phyloP scores from a whole-genome alignment of 805 yeast species.

The Wickerhamiella azymoides region DNA sequence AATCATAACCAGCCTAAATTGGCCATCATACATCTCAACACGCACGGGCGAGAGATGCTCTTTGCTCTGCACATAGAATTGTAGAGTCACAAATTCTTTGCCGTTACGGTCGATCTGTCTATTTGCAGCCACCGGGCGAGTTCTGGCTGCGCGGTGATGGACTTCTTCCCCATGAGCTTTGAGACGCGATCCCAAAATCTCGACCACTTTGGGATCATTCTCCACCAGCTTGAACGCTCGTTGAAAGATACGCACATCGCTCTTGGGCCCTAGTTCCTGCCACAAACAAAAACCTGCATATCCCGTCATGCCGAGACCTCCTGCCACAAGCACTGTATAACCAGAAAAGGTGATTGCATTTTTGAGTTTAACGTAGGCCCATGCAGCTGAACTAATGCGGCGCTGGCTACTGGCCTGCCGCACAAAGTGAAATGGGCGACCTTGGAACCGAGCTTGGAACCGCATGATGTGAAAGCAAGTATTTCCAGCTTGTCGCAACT shows the following conservation, averaged over 20 bases:
- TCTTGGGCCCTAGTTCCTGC: constrained; percentile 77
- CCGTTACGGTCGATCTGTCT: constrained; percentile 55
- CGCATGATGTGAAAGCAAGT: neutral
- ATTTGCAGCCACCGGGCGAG: constrained; percentile 63
- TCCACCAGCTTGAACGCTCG: constrained; percentile 69
- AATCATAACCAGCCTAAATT: constrained; percentile 55
- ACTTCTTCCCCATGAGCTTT: constrained; percentile 68
- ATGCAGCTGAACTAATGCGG: constrained; percentile 4
- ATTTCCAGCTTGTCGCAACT: neutral
- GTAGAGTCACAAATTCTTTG: constrained; percentile 67
- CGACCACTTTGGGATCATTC: constrained; percentile 45
- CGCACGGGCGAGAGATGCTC: constrained; percentile 54
- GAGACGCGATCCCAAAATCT: constrained; percentile 45
- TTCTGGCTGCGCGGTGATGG: constrained; percentile 68
- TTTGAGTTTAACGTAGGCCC: constrained; percentile 2
- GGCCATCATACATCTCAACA: constrained; percentile 52
- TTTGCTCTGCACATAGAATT: constrained; percentile 71
- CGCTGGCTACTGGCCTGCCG: neutral
- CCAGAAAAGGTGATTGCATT: constrained; percentile 24
- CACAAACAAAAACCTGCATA: constrained; percentile 59
- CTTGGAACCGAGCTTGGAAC: neutral
- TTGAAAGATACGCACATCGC: constrained; percentile 83
- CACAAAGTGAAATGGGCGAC: neutral
- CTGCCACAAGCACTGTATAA: constrained; percentile 24
- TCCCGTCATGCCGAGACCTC: constrained; percentile 28